These are phyloP conservation scores for Puccinia horiana DNA, from an alignment of 1,284 basidiomycete genomes.

Conservation along the genomic window DNA sequence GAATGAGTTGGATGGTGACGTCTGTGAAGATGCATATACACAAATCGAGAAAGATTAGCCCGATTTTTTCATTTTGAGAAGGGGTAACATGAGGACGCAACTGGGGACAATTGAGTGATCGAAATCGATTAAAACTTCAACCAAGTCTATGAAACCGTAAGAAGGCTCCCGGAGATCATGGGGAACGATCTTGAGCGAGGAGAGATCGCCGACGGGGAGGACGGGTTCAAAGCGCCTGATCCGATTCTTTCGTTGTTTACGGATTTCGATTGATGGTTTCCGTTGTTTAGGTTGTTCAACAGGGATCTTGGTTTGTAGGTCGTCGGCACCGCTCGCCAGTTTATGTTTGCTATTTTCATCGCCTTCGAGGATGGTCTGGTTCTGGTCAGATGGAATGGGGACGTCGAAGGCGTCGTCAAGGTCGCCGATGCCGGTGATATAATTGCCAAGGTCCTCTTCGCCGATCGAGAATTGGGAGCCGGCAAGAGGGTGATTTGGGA, in stretches of 20 bases:
- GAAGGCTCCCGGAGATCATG: not conserved
- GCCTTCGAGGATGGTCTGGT: not conserved
- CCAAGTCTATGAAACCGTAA: conserved; percentile 15
- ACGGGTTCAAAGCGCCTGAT: conserved; percentile 20
- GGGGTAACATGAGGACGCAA: not conserved
- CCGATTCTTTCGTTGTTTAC: conserved; percentile 9
- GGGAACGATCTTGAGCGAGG: not conserved
- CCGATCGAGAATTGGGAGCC: not conserved
- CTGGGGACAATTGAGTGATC: conserved; percentile 19
- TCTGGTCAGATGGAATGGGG: not conserved
- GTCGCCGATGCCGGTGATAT: conserved; percentile 32
- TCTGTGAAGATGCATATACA: not conserved
- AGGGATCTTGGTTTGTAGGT: not conserved
- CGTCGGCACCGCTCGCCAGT: not conserved
- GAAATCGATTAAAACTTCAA: conserved; percentile 25
- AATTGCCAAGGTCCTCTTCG: conserved; percentile 26
- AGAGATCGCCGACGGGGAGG: not conserved
- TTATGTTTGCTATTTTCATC: not conserved
- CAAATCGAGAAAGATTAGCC: not conserved
- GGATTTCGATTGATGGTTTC: not conserved
- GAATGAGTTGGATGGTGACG: conserved; percentile 11
- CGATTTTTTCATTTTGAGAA: not conserved
- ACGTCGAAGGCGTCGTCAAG: conserved; percentile 29
- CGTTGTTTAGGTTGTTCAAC: not conserved
- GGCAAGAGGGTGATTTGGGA: not conserved